phyloP scores from a whole-genome alignment of 148 eudicot species.

The Rhododendron ovatum region DNA sequence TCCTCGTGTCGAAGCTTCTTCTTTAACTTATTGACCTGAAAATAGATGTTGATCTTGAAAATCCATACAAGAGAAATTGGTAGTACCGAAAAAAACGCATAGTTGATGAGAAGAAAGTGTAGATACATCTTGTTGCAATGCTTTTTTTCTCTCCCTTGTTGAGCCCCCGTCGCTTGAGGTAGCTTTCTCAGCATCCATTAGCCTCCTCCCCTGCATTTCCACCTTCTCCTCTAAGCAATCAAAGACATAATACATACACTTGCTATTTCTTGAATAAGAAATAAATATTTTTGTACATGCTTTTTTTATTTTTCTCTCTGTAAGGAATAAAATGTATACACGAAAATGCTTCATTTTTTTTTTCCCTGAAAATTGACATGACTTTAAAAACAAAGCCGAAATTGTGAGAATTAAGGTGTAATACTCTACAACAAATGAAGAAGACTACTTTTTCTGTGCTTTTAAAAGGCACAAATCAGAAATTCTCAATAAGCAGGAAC shows the following conservation, averaged over 20 bases:
- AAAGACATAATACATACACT: not conserved
- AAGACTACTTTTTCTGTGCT: not conserved
- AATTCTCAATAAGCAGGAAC: not conserved
- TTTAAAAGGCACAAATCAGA: not conserved
- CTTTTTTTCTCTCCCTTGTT: conserved; percentile 42
- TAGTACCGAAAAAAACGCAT: not conserved
- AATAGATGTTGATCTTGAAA: not conserved
- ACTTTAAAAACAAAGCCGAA: too few species aligned
- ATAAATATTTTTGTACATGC: not conserved
- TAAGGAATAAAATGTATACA: not conserved
- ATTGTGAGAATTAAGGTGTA: too few species aligned
- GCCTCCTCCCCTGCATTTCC: not conserved
- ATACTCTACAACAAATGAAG: not conserved
- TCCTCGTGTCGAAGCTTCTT: conserved; percentile 76
- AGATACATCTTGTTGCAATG: conserved; percentile 67
- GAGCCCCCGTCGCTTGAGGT: not conserved
- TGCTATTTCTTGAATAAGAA: not conserved
- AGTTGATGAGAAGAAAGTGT: not conserved
- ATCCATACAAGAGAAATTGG: not conserved
- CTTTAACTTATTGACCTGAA: conserved; percentile 74
- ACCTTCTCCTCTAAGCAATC: not conserved
- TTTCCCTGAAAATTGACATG: not conserved
- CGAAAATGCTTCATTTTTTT: not conserved
- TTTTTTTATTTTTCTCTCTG: not conserved
- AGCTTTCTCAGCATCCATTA: not conserved